phyloP scores from a whole-genome alignment of 116 monocot genomes.

The Papilionanthe hybrid region DNA sequence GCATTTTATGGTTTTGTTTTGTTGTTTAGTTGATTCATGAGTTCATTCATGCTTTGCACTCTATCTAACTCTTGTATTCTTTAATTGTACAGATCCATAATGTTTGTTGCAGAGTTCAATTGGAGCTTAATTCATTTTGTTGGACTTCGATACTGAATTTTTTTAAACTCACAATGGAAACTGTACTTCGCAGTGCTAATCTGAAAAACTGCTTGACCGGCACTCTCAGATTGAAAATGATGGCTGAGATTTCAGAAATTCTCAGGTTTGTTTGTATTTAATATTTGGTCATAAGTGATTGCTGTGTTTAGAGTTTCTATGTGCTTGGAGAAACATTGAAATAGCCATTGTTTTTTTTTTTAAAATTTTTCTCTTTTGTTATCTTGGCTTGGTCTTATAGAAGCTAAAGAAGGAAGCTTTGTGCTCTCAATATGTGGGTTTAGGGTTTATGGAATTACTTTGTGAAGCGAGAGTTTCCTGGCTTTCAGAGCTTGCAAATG shows the following conservation, averaged over 20 bases:
- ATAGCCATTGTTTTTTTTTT: background rate
- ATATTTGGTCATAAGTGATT: background rate
- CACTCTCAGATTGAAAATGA: slow-evolving; percentile 23
- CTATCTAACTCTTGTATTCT: background rate
- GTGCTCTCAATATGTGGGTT: background rate
- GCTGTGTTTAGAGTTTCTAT: background rate
- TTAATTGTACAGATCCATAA: slow-evolving; percentile 56
- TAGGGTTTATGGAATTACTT: background rate
- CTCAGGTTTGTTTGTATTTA: slow-evolving; percentile 54
- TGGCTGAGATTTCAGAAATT: slow-evolving; percentile 53
- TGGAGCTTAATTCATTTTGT: slow-evolving; percentile 54
- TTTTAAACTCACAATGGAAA: slow-evolving; percentile 38
- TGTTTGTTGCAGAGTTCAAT: slow-evolving; percentile 47
- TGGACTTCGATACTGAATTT: slow-evolving; percentile 55
- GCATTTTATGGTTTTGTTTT: slow-evolving; percentile 2
- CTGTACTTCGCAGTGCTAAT: slow-evolving; percentile 12
- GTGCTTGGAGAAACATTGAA: background rate
- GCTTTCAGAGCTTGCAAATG: background rate
- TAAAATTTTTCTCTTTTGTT: background rate
- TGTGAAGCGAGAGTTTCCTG: background rate
- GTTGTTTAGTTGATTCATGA: background rate
- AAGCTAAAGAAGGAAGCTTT: background rate
- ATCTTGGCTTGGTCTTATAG: background rate
- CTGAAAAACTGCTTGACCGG: slow-evolving; percentile 13
- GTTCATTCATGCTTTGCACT: background rate